Evolutionary conservation across 2,329 filamentous ascomycete genomes (phyloP), one percentile per base, ranked within the genome.

Genomic region (Nothomitra cinnamomea): DNA sequence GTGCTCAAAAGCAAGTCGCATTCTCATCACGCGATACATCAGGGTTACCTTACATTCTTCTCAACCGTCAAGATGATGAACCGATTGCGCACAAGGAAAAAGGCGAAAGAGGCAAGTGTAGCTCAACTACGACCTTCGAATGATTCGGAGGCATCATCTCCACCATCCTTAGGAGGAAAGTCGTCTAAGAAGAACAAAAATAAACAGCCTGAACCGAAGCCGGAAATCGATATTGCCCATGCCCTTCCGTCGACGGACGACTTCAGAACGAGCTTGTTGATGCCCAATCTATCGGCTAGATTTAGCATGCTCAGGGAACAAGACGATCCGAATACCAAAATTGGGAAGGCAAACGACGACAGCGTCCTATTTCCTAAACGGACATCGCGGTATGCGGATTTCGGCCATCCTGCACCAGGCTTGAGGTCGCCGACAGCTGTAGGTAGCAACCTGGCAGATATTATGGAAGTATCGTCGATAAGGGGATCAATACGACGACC

Each of bases 261-360:
- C 63, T 96, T 98, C 67, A 80, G 92, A 55, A 98, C 92, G 2
- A 96, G 92, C 72, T 71, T 98, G 55, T 74, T 98, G 57, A 94
- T 98, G 90, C 89, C 87, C 0, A 90, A 89, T 42, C 75, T 98
- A 3, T 96, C 90, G 0, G 87, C 89, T 12, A 82, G 92, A 5
- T 98, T 98, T 66, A 96, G 90, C 60, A 96, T 96, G 90, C 72
- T 96, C 32, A 76, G 87, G 61, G 90, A 95, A 67, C 90, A 95
- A 65, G 89, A 95, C 65, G 88, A 95, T 62, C 90, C 90, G 1
- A 83, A 73, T 57, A 90, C 87, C 1, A 85, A 88, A 65, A 76
- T 95, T 32, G 90, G 90, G 55, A 95, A 96, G 67, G 90, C 90
- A 15, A 92, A 85, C 66, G 90, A 96, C 64, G 90, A 95, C 67